These are phyloP conservation scores for Paramecium biaurelia DNA, from an alignment of 73 alveolate genomes.

Conservation along the genomic window DNA sequence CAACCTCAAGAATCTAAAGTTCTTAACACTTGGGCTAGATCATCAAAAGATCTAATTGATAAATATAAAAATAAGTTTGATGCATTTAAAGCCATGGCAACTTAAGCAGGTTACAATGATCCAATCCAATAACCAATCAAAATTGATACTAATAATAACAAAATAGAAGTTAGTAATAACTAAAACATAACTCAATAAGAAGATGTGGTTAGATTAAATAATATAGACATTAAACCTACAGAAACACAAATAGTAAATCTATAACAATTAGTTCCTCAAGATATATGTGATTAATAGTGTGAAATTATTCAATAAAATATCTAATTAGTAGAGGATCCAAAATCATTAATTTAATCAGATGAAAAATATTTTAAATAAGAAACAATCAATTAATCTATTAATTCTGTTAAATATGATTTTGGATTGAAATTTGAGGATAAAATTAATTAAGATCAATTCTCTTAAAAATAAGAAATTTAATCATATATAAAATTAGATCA, in stretches of 20 bases:
- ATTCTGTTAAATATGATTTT: neutral
- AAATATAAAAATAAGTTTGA: constrained; percentile 47
- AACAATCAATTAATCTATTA: neutral
- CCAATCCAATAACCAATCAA: neutral
- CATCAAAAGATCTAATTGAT: constrained; percentile 43
- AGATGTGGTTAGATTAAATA: neutral
- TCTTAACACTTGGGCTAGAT: constrained; percentile 30
- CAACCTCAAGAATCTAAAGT: neutral
- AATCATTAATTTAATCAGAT: neutral
- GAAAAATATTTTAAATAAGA: neutral
- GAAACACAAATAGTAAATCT: neutral
- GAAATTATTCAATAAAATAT: neutral
- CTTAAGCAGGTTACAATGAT: neutral
- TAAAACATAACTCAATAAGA: neutral
- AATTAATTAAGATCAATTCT: neutral
- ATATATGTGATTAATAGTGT: neutral
- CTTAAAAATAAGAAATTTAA: neutral
- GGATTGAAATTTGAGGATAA: neutral
- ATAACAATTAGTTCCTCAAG: neutral
- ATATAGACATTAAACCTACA: neutral
- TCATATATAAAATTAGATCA: neutral
- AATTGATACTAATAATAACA: neutral
- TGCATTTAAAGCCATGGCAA: constrained; percentile 46
- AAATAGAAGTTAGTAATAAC: neutral
- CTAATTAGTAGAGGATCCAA: neutral